These are phyloP conservation scores for Botrytis deweyae DNA, from an alignment of 2,329 filamentous ascomycete genomes.

Conservation along the genomic window DNA sequence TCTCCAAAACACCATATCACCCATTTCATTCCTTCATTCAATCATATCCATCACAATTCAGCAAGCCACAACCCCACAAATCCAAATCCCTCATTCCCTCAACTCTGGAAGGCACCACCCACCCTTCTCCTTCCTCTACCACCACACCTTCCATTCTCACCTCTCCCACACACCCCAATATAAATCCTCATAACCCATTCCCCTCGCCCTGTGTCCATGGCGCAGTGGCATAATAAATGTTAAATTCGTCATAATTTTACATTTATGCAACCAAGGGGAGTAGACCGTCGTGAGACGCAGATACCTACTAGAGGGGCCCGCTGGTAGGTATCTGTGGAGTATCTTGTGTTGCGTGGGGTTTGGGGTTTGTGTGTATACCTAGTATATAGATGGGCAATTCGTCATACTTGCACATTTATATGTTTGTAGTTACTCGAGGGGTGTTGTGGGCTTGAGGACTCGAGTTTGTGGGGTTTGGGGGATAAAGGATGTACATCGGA, in stretches of 20 bases:
- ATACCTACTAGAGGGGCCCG: background rate
- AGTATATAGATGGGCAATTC: background rate
- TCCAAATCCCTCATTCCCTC: background rate
- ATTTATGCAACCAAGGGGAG: background rate
- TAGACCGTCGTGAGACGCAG: background rate
- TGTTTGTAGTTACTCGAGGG: background rate
- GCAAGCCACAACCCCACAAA: background rate
- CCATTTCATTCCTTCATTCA: background rate
- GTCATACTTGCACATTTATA: background rate
- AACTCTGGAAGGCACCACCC: background rate
- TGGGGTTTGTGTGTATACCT: background rate
- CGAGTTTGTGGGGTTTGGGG: background rate
- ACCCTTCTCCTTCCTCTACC: background rate
- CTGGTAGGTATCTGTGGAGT: background rate
- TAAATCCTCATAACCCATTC: background rate
- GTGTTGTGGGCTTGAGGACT: too few species aligned
- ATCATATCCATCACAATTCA: background rate
- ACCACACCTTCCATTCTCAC: background rate
- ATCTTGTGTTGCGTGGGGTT: background rate
- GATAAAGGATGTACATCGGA: background rate
- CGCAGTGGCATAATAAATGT: slow-evolving; percentile 4
- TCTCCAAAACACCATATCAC: background rate
- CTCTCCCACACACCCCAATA: background rate
- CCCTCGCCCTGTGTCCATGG: background rate
- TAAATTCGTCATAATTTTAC: background rate